These are phyloP conservation scores for Cytospora leucostoma DNA, from an alignment of 2,329 filamentous ascomycete species.

Conservation along the genomic window DNA sequence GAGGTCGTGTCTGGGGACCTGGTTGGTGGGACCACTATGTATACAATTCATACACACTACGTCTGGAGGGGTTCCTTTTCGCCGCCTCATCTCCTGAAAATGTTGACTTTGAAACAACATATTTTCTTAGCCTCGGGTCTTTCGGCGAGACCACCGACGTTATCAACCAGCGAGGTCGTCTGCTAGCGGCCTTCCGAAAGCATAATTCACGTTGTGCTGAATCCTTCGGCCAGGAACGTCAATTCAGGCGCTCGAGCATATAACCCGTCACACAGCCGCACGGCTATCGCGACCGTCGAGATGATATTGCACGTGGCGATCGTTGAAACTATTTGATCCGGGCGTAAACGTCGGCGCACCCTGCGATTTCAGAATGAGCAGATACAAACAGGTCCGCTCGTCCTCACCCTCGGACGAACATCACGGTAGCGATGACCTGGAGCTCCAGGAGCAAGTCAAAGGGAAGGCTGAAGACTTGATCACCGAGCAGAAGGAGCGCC, in stretches of 20 bases:
- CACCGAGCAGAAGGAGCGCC: constrained; percentile 28
- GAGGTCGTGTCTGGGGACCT: constrained; percentile 9
- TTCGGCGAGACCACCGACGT: background rate
- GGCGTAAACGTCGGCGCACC: background rate
- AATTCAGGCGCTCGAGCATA: background rate
- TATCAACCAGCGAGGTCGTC: background rate
- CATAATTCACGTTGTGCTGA: background rate
- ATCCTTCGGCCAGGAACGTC: background rate
- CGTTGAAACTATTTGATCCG: constrained; percentile 1
- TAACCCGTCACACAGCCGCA: constrained; percentile 1
- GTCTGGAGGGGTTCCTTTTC: background rate
- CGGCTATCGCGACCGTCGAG: background rate
- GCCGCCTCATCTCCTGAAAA: background rate
- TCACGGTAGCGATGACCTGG: constrained; percentile 14
- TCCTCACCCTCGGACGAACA: constrained; percentile 24
- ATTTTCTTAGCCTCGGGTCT: background rate
- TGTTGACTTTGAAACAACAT: background rate
- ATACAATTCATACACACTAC: background rate
- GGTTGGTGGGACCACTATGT: constrained; percentile 17
- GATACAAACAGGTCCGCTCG: constrained; percentile 30
- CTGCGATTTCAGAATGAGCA: constrained; percentile 9
- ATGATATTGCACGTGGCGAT: constrained; percentile 5
- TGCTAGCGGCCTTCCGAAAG: background rate
- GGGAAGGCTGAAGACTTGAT: constrained; percentile 10
- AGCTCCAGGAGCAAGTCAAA: constrained; percentile 19